These are phyloP conservation scores for Drosera spatulata DNA, from an alignment of 179 eudicot species.

Conservation along the genomic window DNA sequence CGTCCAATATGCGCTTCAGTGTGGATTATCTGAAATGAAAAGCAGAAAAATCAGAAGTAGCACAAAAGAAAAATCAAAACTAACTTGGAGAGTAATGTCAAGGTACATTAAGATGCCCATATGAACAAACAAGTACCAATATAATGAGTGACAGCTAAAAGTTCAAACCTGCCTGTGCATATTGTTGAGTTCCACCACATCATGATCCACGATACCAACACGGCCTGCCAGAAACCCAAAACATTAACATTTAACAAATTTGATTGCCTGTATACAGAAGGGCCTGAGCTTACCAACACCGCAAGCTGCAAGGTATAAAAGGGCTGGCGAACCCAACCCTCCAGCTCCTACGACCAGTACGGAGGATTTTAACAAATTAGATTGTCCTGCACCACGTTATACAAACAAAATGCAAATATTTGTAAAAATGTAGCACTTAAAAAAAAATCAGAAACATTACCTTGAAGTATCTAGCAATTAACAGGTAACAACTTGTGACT, in stretches of 20 bases:
- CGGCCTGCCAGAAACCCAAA: conserved; percentile 36
- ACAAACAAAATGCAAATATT: too few relatives aligned
- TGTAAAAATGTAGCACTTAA: too few relatives aligned
- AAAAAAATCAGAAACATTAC: too few relatives aligned
- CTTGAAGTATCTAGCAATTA: too few relatives aligned
- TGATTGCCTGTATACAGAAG: neutral
- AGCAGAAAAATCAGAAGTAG: neutral
- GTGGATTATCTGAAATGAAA: conserved; percentile 59
- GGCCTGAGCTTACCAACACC: conserved; percentile 55
- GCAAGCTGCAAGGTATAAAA: conserved; percentile 91
- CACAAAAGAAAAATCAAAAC: neutral
- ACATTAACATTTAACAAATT: neutral
- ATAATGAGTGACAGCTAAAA: conserved; percentile 1
- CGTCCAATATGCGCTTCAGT: conserved; percentile 76
- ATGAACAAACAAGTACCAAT: neutral
- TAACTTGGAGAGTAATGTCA: neutral
- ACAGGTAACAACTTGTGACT: too few relatives aligned
- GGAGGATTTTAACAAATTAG: conserved; percentile 66
- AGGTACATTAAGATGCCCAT: neutral
- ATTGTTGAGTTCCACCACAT: conserved; percentile 95
- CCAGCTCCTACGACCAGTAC: conserved; percentile 97
- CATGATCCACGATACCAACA: conserved; percentile 93
- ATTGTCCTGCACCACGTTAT: conserved; percentile 48
- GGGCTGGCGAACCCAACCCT: conserved; percentile 96
- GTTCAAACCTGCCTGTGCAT: conserved; percentile 86